Base-by-base conservation (phyloP, 2,329 filamentous ascomycete genomes). In the Fusarium secorum region DNA sequence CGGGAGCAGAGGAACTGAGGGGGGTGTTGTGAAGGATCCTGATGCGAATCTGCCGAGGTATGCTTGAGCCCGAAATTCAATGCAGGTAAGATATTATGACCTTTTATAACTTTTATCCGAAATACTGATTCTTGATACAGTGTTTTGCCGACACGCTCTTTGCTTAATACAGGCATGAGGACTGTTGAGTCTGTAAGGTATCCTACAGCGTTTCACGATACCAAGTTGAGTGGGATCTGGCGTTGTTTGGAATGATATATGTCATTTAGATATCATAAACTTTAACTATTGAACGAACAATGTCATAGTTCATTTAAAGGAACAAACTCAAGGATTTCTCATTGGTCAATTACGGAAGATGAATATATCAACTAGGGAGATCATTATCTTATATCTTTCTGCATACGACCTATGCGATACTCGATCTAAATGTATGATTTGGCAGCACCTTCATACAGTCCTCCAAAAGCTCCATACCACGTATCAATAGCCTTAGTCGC, bases 401-500 rank as follows among this genome's bases (percentile, higher is more conserved):
- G 32, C 15, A 33, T 17, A 1, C 32, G 33, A 18, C 11, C 3
- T 35, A 18, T 7, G 11, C 13, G 15, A 7, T 3, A 9, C 22
- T 3, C 1, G 48, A 38, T 7, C 59, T 52, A 5, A 20, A 36
- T 36, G 7, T 65, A 66, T 0, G 17, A 15, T 13, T 67, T 66
- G 9, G 36, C 71, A 17, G 59, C 67, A 11, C 66, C 33, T 18
- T 66, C 62, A n/a, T 75, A 76, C 11, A 36, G 32, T 3, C 66
- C 64, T 0, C 82, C 83, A 77, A 83, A 81, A 3, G 77, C 75
- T 3, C 72, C 72, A 73, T 83, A 83, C 85, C 85, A 87, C 30
- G 75, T 79, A 3, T 81, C 78, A 6, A 87, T 79, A 24, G 86
- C 60, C 0, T 41, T 49, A 4, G 72, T 56, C 68, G 78, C 81